These are phyloP conservation scores for Aschersonia sp. DNA, from an alignment of 2,329 filamentous ascomycete species.

Conservation along the genomic window DNA sequence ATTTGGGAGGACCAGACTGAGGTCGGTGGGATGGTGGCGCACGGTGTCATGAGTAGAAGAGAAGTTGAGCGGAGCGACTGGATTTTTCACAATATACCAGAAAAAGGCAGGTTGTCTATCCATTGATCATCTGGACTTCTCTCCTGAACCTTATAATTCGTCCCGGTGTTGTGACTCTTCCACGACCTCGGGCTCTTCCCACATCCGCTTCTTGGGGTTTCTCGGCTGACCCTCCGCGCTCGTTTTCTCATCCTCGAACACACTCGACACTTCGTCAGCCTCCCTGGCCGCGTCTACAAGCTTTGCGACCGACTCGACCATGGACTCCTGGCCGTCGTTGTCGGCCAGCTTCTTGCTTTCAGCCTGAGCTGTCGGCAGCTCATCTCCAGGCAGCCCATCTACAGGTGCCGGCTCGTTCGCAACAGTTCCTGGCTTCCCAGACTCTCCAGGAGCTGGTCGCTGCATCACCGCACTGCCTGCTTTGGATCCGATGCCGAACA, in stretches of 20 bases:
- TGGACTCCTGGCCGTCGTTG: slow-evolving; percentile 18
- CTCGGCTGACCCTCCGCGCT: slow-evolving; percentile 3
- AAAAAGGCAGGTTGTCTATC: not conserved
- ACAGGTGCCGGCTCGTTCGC: slow-evolving; percentile 15
- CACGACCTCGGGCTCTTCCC: slow-evolving; percentile 11
- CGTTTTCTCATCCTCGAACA: slow-evolving; percentile 6
- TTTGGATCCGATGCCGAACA: slow-evolving; percentile 44
- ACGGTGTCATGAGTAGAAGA: no score
- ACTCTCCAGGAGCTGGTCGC: slow-evolving; percentile 11
- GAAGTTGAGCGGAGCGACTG: no score
- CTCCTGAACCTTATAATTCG: slow-evolving; percentile 16
- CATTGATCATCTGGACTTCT: no score
- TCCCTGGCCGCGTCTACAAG: slow-evolving; percentile 33
- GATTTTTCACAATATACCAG: no score
- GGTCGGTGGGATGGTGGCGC: not conserved
- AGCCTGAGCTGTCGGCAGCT: slow-evolving; percentile 35
- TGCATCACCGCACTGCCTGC: slow-evolving; percentile 37
- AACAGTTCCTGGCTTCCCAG: slow-evolving; percentile 11
- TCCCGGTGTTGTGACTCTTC: slow-evolving; percentile 14
- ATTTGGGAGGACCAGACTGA: not conserved
- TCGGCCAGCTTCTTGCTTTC: slow-evolving; percentile 11
- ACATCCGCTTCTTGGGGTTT: slow-evolving; percentile 16
- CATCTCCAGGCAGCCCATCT: slow-evolving; percentile 22
- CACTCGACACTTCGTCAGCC: slow-evolving; percentile 11
- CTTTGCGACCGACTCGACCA: slow-evolving; percentile 39